Evolutionary conservation across 768 basidiomycete species (phyloP).

Genomic region (Stropharia rugosoannulata): DNA sequence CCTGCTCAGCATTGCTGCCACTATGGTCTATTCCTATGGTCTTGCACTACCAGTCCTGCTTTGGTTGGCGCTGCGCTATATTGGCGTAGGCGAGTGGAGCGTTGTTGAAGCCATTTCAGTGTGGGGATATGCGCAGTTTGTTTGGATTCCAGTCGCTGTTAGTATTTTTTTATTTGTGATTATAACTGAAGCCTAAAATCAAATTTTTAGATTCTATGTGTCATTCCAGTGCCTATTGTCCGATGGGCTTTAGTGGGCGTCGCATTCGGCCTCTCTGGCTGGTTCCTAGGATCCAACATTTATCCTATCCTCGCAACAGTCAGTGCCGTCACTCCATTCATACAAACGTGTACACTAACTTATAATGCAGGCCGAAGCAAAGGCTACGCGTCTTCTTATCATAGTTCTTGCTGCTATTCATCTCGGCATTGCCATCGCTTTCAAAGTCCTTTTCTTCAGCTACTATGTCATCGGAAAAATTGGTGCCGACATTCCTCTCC

Average conservation of each 20-base stretch:
- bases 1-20: constrained; percentile 77
- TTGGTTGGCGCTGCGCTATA: constrained; percentile 83
- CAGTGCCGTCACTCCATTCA: constrained; percentile 26
- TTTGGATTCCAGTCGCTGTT: constrained; percentile 88
- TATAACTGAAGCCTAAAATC: background rate
- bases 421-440: constrained; percentile 74
- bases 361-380: constrained; percentile 71
- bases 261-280: constrained; percentile 81
- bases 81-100: constrained; percentile 89
- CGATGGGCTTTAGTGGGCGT: constrained; percentile 78
- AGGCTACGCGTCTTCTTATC: constrained; percentile 81
- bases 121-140: constrained; percentile 82
- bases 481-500: constrained; percentile 39
- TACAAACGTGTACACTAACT: background rate
- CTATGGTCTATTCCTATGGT: constrained; percentile 86
- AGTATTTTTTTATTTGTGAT: constrained; percentile 20
- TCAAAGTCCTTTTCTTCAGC: constrained; percentile 75
- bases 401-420: constrained; percentile 76
- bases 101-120: constrained; percentile 79
- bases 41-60: constrained; percentile 77
- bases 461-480: constrained; percentile 49
- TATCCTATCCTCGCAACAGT: constrained; percentile 90
- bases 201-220: constrained; percentile 65
- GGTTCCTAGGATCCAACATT: constrained; percentile 80
- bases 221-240: constrained; percentile 79